Percentiles rank a stretch among this genome's conserved stretches.
phyloP scores from a whole-genome alignment of 139 green algal genomes.

The Chlorella sp. region DNA sequence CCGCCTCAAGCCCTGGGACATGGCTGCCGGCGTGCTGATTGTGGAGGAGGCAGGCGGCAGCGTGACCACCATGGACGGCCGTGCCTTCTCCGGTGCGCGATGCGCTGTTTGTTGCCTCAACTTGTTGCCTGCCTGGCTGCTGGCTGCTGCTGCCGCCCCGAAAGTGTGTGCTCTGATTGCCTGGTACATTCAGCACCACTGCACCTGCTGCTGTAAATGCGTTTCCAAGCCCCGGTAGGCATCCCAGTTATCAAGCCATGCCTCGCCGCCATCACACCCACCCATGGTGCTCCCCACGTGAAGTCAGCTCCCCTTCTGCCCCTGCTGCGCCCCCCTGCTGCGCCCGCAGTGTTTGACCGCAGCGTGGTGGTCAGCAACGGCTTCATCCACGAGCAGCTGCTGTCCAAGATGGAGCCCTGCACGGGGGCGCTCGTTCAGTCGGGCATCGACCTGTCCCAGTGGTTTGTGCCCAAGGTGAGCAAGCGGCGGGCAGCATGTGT shows the following conservation, averaged over 20 bases:
- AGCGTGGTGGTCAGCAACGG: conserved; percentile 65
- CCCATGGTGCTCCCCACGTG: background rate
- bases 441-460: conserved; percentile 65
- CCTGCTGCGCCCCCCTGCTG: background rate
- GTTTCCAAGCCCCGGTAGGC: too few relatives aligned
- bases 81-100: conserved; percentile 53
- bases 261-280: background rate
- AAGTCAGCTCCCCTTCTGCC: background rate
- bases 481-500: too few relatives aligned
- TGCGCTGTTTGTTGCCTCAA: background rate
- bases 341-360: conserved; percentile 71
- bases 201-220: too few relatives aligned
- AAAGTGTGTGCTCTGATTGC: too few relatives aligned
- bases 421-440: conserved; percentile 39
- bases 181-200: too few relatives aligned
- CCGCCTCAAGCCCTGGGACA: conserved; percentile 79
- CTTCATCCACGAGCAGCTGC: conserved; percentile 60
- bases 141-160: too few relatives aligned
- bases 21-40: conserved; percentile 75
- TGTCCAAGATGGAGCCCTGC: conserved; percentile 48
- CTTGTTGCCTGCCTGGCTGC: background rate
- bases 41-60: conserved; percentile 77
- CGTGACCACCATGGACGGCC: conserved; percentile 83
- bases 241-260: background rate
- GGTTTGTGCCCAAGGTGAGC: conserved; percentile 63